Percentiles rank a stretch among this genome's conserved stretches.
These are phyloP conservation scores for Elaeis oleifera DNA, from an alignment of 202 grass and related monocot genomes.

Conservation along the genomic window DNA sequence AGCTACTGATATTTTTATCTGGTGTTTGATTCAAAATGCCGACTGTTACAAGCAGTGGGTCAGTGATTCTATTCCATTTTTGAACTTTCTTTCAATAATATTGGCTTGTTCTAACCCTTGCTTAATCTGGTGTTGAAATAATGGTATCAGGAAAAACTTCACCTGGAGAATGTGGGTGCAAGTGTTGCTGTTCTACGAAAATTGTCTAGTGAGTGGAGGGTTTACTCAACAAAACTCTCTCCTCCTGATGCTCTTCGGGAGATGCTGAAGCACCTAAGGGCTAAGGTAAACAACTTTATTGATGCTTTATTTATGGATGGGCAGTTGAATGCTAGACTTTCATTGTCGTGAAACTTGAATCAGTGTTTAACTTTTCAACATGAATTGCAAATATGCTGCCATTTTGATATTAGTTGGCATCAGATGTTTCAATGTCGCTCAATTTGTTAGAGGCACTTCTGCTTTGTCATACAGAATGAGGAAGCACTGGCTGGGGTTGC, in stretches of 20 bases:
- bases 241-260: conserved; percentile 52
- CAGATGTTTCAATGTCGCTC: too few species aligned
- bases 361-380: too few species aligned
- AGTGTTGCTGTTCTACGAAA: conserved; percentile 63
- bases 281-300: conserved; percentile 40
- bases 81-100: not conserved
- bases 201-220: conserved; percentile 55
- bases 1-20: conserved; percentile 65
- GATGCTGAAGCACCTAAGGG: conserved; percentile 60
- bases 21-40: conserved; percentile 77
- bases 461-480: conserved; percentile 57
- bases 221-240: conserved; percentile 51
- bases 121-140: conserved; percentile 10
- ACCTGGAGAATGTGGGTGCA: conserved; percentile 56
- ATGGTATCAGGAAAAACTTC: conserved; percentile 53
- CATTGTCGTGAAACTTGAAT: too few species aligned
- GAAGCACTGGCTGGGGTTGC: conserved; percentile 33
- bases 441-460: too few species aligned
- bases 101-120: not conserved
- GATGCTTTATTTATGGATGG: not conserved
- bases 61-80: conserved; percentile 16
- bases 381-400: too few species aligned
- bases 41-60: conserved; percentile 95
- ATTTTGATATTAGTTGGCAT: too few species aligned
- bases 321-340: too few species aligned